Conservation (phyloP, 208 protist species). For the Acanthamoeba culbertsoni region DNA sequence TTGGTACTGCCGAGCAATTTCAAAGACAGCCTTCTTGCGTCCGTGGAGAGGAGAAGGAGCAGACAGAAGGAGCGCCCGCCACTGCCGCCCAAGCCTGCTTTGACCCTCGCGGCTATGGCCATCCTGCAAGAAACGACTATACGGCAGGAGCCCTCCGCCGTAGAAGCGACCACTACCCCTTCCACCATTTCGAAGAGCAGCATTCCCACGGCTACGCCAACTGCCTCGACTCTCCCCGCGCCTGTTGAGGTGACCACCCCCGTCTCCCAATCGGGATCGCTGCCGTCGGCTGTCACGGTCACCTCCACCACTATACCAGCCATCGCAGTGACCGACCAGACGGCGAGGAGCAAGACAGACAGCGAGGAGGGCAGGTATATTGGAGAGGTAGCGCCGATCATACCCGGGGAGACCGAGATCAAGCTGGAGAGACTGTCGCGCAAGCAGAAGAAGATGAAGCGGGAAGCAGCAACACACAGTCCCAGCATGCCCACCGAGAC, state of each 20-base stretch:
- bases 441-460: background rate
- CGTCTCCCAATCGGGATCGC: no score
- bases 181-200: background rate
- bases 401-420: background rate
- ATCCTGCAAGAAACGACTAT: background rate
- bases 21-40: background rate
- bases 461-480: background rate
- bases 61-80: background rate
- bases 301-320: background rate
- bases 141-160: background rate
- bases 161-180: no score
- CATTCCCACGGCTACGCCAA: no score
- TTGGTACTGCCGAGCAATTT: background rate
- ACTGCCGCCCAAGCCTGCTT: background rate
- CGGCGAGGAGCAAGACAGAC: background rate
- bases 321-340: background rate
- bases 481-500: background rate
- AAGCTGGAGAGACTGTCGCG: background rate
- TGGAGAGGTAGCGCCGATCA: background rate
- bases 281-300: background rate
- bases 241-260: background rate
- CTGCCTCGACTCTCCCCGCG: background rate
- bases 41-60: background rate
- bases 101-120: background rate
- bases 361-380: background rate